Evolutionary conservation across 176 grass and related monocot genomes (phyloP).

Genomic region (Phoenix dactylifera): DNA sequence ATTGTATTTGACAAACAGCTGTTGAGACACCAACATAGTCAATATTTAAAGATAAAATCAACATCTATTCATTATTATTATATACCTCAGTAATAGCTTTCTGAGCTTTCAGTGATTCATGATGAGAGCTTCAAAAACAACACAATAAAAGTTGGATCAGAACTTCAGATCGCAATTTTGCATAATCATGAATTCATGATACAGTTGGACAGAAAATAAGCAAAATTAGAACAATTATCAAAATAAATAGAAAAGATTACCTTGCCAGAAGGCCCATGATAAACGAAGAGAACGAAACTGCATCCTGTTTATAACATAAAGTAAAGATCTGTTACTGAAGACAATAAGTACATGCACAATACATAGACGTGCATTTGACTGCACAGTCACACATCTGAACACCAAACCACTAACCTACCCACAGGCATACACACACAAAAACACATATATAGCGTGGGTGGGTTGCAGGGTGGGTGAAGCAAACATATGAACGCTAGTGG

Average conservation of each 20-base stretch:
- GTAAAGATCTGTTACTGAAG: neutral
- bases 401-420: too few species aligned
- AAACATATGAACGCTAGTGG: constrained; percentile 10
- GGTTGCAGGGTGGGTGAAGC: neutral
- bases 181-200: neutral
- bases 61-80: constrained; percentile 8
- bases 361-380: too few species aligned
- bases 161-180: neutral
- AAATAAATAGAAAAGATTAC: constrained; percentile 21
- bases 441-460: too few species aligned
- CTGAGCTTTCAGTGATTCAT: constrained; percentile 86
- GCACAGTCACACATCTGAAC: too few species aligned
- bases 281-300: constrained; percentile 67
- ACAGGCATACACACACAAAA: too few species aligned
- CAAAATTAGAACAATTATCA: too few species aligned
- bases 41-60: constrained; percentile 17
- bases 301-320: constrained; percentile 46
- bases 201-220: neutral
- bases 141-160: constrained; percentile 5
- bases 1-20: constrained; percentile 97
- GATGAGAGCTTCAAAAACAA: constrained; percentile 69
- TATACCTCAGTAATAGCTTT: constrained; percentile 94
- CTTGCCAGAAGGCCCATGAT: constrained; percentile 83
- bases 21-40: constrained; percentile 20
- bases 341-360: too few species aligned